Evolutionary conservation across 441 rosid species (phyloP).

Genomic region (Mallotus repandus): DNA sequence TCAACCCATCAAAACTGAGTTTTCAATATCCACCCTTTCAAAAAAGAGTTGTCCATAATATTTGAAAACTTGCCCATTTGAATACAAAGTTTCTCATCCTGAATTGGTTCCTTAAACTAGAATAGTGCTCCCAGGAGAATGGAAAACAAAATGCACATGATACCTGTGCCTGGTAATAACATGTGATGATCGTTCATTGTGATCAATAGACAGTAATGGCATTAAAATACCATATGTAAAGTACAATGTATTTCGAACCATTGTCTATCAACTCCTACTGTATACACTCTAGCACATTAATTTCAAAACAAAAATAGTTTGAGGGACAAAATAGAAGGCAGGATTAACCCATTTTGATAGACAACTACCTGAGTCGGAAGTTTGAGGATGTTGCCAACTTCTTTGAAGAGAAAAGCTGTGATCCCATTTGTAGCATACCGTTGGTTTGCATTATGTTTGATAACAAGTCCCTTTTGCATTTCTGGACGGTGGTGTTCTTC

Average conservation of each 20-base stretch:
- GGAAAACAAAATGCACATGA: neutral
- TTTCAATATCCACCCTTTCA: neutral
- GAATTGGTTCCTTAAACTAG: too few relatives aligned
- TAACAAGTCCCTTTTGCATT: conserved; percentile 87
- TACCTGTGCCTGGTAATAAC: neutral
- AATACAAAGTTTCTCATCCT: neutral
- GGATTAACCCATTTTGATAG: neutral
- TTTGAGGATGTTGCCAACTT: conserved; percentile 72
- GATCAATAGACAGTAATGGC: neutral
- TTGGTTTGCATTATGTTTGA: conserved; percentile 96
- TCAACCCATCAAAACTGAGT: neutral
- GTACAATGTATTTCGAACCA: neutral
- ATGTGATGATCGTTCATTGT: neutral
- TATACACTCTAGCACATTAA: neutral
- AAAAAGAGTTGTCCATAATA: neutral
- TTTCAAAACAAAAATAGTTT: neutral
- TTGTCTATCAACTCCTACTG: neutral
- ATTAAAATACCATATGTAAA: neutral
- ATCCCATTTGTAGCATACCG: conserved; percentile 91
- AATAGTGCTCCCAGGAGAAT: too few relatives aligned
- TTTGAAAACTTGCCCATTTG: neutral
- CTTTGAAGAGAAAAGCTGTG: conserved; percentile 88
- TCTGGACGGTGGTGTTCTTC: conserved; percentile 91
- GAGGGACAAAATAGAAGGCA: neutral
- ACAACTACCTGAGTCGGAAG: conserved; percentile 83